Base-by-base conservation (phyloP, 768 basidiomycete species). In the Tylopilus intermedius region DNA sequence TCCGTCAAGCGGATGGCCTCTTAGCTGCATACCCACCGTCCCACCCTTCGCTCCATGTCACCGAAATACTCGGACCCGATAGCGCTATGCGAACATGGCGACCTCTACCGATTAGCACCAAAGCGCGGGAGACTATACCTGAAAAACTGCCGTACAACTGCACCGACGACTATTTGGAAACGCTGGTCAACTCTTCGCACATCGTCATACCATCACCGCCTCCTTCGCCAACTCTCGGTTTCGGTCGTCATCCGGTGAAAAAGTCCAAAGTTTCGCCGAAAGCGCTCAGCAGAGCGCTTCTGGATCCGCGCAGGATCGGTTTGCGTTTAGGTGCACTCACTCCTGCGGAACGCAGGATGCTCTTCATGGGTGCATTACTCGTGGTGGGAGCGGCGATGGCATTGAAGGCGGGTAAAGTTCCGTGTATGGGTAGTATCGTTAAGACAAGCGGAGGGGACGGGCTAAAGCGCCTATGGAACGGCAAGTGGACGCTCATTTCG, bases 1-100 rank as follows among this genome's bases (percentile, higher is more conserved):
- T 90, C 21, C 64, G 62, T 5, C 73, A 73, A 26, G 76, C 88
- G 1, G 86, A 89, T 59, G 73, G 69, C 8, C 79, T 91, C 11
- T 80, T 77, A 45, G 57, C 64, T n/a, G 58, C 62, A 18, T 85
- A 77, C 65, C 86, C 88, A 4, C 85, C 86, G 2, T 71, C 76
- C 2, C 77, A 85, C 47, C 76, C 82, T 9, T 71, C 66, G 0
- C 71, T 91, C 11, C 63, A 58, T 3, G 70, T 88, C 14, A 68
- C 76, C 6, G 70, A 73, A 27, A 87, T 87, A 45, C 82, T 92
- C 78, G 90, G 90, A 8, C 87, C 86, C 1, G 82, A 86, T 60
- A 90, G 87, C 61, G 86, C 80, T 35, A 72, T 89, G 47, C 80
- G 77, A 64, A 90, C 90, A 8, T 92, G 88, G 88, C 59, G 53